Evolutionary conservation across 306 rosid genomes (phyloP), one percentile per base, ranked within the genome.

Genomic region (Fragaria ananassa): DNA sequence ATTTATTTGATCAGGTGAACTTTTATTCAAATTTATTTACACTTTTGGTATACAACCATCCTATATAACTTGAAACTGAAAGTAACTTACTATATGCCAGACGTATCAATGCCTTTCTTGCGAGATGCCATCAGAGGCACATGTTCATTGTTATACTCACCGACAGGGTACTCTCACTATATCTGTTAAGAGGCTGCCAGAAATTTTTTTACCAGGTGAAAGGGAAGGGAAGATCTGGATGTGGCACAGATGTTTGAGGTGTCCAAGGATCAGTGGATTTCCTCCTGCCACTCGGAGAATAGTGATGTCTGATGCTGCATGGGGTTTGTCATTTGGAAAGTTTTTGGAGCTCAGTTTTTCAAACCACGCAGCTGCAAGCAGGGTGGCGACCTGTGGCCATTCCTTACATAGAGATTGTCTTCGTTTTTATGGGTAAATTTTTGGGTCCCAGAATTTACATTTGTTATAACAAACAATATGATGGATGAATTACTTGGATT

Each of bases 291-390:
- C 97, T 66, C 88, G 84, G 41, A 87, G 99, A 87, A 87, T 96
- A 80, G 81, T 96, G 71, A 96, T 96, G 99, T 92, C 99, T 70
- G 97, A 96, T 86, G 99, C 99, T 76, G 99, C 99, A 37, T 96
- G 99, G 99, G 99, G 98, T 79, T 87, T 96, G 79, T 96, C 99
- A 25, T 92, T 96, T 72, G 99, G 99, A 71, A 96, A 96, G 81
- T 96, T 96, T 89, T 88, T 96, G 96, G 99, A 96, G 91, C 97
- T 96, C 76, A 96, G 99, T 79, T 96, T 96, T 85, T 96, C 99
- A 70, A 96, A 92, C 88, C 97, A 96, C 63, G 98, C 99, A 6
- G 97, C 99, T 72, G 98, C 99, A 69, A 92, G 98, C 89, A 88
- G 99, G 83, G 96, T 92, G 75, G 99, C 99, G 35, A 91, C 96